phyloP scores from a whole-genome alignment of 2,329 filamentous ascomycete genomes.

The Colletotrichum shisoi region DNA sequence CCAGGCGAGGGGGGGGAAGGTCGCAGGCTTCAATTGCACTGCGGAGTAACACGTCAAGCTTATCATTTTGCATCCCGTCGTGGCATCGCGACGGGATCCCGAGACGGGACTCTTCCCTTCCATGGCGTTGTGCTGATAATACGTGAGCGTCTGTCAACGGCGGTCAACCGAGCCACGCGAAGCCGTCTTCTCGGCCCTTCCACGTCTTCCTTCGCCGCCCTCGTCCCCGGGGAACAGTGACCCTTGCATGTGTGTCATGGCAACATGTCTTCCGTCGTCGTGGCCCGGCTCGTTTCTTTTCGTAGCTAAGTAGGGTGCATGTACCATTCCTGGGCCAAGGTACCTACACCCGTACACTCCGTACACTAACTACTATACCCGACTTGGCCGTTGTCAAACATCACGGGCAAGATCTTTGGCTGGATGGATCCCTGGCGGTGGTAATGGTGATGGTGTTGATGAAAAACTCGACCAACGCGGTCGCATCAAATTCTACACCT shows the following conservation, averaged over 20 bases:
- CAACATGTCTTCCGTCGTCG: slow-evolving; percentile 3
- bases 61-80: not conserved
- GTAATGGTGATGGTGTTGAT: slow-evolving; percentile 23
- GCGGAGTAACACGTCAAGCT: not conserved
- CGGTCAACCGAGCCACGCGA: slow-evolving; percentile 10
- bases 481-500: not conserved
- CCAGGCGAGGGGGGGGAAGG: not conserved
- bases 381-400: not conserved
- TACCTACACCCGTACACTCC: no score
- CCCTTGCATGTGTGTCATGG: slow-evolving; percentile 14
- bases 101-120: slow-evolving; percentile 16
- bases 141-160: slow-evolving; percentile 20
- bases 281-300: slow-evolving; percentile 26
- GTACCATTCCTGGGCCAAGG: not conserved
- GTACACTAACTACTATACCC: no score
- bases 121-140: slow-evolving; percentile 14
- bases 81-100: not conserved
- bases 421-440: no score
- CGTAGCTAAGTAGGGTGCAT: not conserved
- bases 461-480: slow-evolving; percentile 12
- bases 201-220: slow-evolving; percentile 4
- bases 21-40: not conserved
- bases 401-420: slow-evolving; percentile 17
- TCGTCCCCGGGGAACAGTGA: slow-evolving; percentile 1
- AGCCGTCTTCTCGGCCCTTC: slow-evolving; percentile 34